A percentile compares a stretch with the other conserved stretches of the same genome.
These are phyloP conservation scores for Trichaptum fuscoviolaceum DNA, from an alignment of 768 basidiomycete species.

Conservation along the genomic window DNA sequence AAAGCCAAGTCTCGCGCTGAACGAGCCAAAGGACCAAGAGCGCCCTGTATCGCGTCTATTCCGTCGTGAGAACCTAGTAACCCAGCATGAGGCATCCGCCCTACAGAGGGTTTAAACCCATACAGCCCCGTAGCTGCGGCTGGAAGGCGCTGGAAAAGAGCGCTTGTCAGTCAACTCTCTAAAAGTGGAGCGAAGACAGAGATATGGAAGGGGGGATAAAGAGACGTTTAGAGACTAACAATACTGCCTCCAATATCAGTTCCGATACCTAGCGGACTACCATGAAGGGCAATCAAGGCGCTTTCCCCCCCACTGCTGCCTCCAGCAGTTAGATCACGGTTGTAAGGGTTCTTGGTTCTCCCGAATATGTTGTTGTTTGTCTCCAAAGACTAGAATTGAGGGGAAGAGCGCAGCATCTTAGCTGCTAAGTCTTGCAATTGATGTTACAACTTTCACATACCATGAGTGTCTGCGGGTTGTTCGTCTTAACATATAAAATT, in stretches of 20 bases:
- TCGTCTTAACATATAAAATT: slow-evolving; percentile 66
- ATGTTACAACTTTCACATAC: slow-evolving; percentile 29
- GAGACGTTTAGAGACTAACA: background rate
- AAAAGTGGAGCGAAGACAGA: slow-evolving; percentile 2
- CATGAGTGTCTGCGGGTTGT: slow-evolving; percentile 73
- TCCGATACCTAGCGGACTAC: slow-evolving; percentile 57
- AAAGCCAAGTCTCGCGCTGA: slow-evolving; percentile 54
- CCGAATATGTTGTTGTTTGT: slow-evolving; percentile 78
- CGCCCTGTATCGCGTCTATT: slow-evolving; percentile 64
- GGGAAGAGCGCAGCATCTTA: too few species aligned
- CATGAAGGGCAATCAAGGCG: slow-evolving; percentile 57
- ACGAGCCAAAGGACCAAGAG: slow-evolving; percentile 66
- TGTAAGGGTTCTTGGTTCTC: slow-evolving; percentile 70
- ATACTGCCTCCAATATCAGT: slow-evolving; percentile 70
- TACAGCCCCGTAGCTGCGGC: slow-evolving; percentile 64
- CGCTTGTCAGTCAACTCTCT: background rate
- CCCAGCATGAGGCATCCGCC: slow-evolving; percentile 66
- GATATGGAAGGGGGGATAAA: slow-evolving; percentile 20
- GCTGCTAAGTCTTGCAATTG: background rate
- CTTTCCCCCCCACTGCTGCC: slow-evolving; percentile 88
- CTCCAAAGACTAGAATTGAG: slow-evolving; percentile 56
- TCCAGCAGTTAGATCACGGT: slow-evolving; percentile 64
- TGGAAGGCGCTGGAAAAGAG: slow-evolving; percentile 51
- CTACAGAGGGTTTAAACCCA: slow-evolving; percentile 62
- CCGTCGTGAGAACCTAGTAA: slow-evolving; percentile 63